These are phyloP conservation scores for Phaeomoniella chlamydospora DNA, from an alignment of 2,329 filamentous ascomycete genomes.

Conservation along the genomic window DNA sequence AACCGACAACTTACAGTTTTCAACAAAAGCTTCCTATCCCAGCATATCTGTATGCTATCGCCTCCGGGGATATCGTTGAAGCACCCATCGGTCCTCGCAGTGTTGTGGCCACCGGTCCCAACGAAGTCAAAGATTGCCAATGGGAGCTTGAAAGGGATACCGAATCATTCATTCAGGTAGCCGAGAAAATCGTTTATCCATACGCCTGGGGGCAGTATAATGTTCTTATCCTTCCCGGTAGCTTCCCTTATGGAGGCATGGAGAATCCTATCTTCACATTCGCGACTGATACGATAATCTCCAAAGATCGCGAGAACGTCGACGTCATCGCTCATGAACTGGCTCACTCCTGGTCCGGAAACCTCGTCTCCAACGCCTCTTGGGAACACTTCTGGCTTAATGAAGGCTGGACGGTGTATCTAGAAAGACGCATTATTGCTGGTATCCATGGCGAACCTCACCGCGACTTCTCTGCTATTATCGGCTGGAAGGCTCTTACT, in stretches of 20 bases:
- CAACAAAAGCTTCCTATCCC: constrained; percentile 87
- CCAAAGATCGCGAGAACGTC: constrained; percentile 78
- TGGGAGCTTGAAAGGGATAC: constrained; percentile 88
- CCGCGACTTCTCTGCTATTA: constrained; percentile 88
- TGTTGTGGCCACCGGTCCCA: constrained; percentile 72
- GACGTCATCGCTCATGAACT: constrained; percentile 90
- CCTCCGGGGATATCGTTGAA: constrained; percentile 62
- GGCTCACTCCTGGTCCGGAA: constrained; percentile 72
- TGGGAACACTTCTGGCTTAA: constrained; percentile 47
- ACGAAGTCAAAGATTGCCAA: constrained; percentile 68
- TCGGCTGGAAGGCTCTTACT: constrained; percentile 82
- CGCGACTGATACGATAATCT: constrained; percentile 87
- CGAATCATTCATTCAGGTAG: constrained; percentile 78
- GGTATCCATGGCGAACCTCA: constrained; percentile 68
- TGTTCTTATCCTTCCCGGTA: constrained; percentile 75
- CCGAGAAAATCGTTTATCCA: constrained; percentile 67
- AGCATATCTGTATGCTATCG: constrained; percentile 86
- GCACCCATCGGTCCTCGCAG: constrained; percentile 80
- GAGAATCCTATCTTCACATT: constrained; percentile 93
- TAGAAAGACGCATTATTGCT: constrained; percentile 72
- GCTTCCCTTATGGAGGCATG: constrained; percentile 83
- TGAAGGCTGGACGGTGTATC: constrained; percentile 85
- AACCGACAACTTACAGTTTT: constrained; percentile 60
- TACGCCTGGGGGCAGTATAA: constrained; percentile 96
- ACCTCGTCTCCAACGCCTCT: constrained; percentile 42